Base-by-base conservation (phyloP, 345 rosid species). In the Eutrema japonicum region DNA sequence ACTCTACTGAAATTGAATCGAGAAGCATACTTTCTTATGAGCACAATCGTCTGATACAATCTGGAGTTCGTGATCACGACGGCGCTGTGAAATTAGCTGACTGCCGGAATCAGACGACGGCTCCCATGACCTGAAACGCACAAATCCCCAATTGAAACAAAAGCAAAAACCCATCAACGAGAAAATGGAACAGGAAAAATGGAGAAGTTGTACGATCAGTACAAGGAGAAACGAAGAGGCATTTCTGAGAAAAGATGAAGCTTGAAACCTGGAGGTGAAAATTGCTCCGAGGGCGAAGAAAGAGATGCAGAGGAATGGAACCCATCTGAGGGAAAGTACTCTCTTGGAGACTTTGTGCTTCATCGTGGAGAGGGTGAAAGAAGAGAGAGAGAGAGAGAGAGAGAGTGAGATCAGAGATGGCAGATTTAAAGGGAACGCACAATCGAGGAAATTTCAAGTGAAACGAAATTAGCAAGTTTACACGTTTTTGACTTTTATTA, bases 221-320 rank as follows among this genome's bases (percentile, higher is more conserved):
- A 36, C 22, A 32, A 55, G 7, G 12, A 75, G 22, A 53, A 69
- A 47, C 10, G 14, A 48, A 16, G 32, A 26, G 52, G 33, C 1
- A 2, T 10, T 11, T 52, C 7, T 0, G 2, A n/a, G 41, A 63
- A 43, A 58, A 68, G 32, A 32, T 49, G 29, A 35, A 58, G 43
- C 30, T 29, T 18, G 8, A 18, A 5, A 95, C 99, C 93, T 83
- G 83, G 79, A 81, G 66, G 91, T 83, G 90, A 88, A 79, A 81
- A 92, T 75, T 37, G 82, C 75, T 56, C 98, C 99, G 56, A 92
- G 84, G 75, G 80, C 79, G 75, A 92, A 95, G 83, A 77, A 92
- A 63, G 77, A 85, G 52, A 80, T 65, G 76, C 98, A 95, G 78
- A 95, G 29, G 43, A 90, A 58, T 0, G 96, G 97, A 77, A 95